Base-by-base conservation (phyloP, 805 yeast species). In the Candida nemodendra region DNA sequence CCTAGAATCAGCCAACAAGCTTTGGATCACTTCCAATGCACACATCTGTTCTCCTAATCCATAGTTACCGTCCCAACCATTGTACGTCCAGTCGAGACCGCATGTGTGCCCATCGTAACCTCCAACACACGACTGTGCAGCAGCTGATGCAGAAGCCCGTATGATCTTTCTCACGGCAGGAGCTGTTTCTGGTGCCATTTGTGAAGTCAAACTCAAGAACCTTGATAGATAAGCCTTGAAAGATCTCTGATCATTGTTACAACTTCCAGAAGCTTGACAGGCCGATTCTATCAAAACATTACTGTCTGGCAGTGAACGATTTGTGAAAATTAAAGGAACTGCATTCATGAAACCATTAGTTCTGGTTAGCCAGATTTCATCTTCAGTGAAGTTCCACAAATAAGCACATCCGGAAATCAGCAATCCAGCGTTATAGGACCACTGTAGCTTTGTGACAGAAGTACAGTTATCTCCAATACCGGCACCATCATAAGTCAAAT, bases 241-340 rank as follows among this genome's bases (percentile, higher is more conserved):
- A n/a, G 93, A 79, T 42, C 95, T 72, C 69, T 90, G 95, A 68
- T 90, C 97, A 38, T 77, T 81, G 62, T 86, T 77, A 69, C 98
- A 90, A 27, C 71, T 68, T 7, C 56, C 58, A 2, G 66, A 48
- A 13, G 71, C 68, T 68, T 86, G 95, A 62, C 97, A 90, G 1
- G 95, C 88, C 5, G 83, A 81, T 59, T 90, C 98, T 55, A 72
- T 84, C 78, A 87, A 72, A 33, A 86, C 65, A 22, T 39, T 42
- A 18, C n/a, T 29, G 23, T 27, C 46, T 18, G 34, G 31, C 5
- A 30, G 25, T 30, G 65, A 62, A 25, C 64, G 51, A 30, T 73
- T 64, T 62, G 86, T 84, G 56, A 83, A 79, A 3, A 74, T 74
- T 21, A 54, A 47, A n/a, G n/a, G n/a, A 7, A 79, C 59, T 18